phyloP scores from a whole-genome alignment of 805 yeast genomes.

The Cyberlindnera americana region DNA sequence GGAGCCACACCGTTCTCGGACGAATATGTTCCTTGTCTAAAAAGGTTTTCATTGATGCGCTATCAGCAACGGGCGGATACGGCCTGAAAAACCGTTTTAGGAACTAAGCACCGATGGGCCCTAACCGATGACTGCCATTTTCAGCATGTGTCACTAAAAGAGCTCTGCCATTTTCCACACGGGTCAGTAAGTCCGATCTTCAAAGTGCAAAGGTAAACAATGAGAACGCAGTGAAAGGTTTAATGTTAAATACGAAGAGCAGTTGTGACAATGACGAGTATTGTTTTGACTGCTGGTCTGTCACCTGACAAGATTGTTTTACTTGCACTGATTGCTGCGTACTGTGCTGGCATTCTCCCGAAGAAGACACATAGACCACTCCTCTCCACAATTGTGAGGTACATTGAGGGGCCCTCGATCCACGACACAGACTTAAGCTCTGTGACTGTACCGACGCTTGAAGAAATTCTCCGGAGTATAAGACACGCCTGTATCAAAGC shows the following conservation, averaged over 20 bases:
- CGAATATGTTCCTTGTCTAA: too few relatives aligned
- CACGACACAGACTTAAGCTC: conserved; percentile 18
- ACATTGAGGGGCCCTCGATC: conserved; percentile 36
- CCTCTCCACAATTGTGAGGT: conserved; percentile 39
- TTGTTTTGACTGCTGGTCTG: conserved; percentile 36
- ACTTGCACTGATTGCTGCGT: conserved; percentile 43
- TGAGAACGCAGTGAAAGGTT: too few relatives aligned
- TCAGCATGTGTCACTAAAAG: too few relatives aligned
- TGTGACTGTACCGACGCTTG: conserved; percentile 33
- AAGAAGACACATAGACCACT: conserved; percentile 35
- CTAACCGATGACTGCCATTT: too few relatives aligned
- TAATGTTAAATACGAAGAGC: too few relatives aligned
- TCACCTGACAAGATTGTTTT: conserved; percentile 56
- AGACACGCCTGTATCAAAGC: conserved; percentile 18
- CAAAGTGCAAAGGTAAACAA: not conserved
- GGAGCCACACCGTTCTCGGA: too few relatives aligned
- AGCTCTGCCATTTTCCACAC: too few relatives aligned
- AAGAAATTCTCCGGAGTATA: conserved; percentile 29
- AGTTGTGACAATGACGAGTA: conserved; percentile 7
- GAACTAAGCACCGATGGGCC: too few relatives aligned
- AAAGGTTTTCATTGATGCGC: too few relatives aligned
- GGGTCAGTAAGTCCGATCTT: too few relatives aligned
- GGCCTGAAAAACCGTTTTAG: too few relatives aligned
- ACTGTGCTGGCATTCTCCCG: conserved; percentile 41
- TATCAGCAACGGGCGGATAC: too few relatives aligned